Evolutionary conservation across 495 filamentous ascomycete species (phyloP), one percentile per base, ranked within the genome.

Genomic region (Penicillium angulare): DNA sequence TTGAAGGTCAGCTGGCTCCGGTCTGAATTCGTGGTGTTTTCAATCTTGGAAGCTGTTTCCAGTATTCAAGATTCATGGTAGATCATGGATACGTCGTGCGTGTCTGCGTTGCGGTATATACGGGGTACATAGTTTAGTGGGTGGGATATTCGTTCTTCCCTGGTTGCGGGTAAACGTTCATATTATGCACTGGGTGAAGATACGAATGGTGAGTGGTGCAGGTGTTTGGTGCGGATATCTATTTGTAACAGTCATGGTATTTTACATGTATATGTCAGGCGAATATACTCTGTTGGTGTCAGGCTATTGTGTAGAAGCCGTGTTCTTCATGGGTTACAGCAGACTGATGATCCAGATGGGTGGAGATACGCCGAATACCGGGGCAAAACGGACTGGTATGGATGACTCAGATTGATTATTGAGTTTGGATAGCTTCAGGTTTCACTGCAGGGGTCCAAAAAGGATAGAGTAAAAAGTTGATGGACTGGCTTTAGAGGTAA

Each of bases 331-430:
- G 38, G 20, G 21, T 41, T 41, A 21, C 22, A 35, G 31, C 26
- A 15, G 29, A 33, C n/a, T n/a, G n/a, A n/a, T n/a, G n/a, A 46
- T 24, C 33, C 34, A 29, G 27, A 29, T 21, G 13, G 41, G 59
- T 63, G 59, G 60, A 54, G 51, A 63, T 34, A 31, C 40, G 35
- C 31, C 38, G 59, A 63, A 63, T 65, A 65, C 62, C 62, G 62
- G 62, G 62, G 62, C 59, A 65, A 57, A 39, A 65, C 62, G 47
- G 22, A 22, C 46, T 33, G 10, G 49, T 57, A 58, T 49, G 26
- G 52, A 55, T 64, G 59, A 64, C 55, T 57, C 36, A 63, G 49
- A 38, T 50, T 32, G 5, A 40, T 9, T 21, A 17, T 20, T 35
- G 4, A 7, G 18, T 40, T 45, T 22, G n/a, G 31, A 47, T 18